A percentile compares a stretch with the other conserved stretches of the same genome.
These are phyloP conservation scores for Saccharum hybrid DNA, from an alignment of 202 grass and related monocot species.

Conservation along the genomic window DNA sequence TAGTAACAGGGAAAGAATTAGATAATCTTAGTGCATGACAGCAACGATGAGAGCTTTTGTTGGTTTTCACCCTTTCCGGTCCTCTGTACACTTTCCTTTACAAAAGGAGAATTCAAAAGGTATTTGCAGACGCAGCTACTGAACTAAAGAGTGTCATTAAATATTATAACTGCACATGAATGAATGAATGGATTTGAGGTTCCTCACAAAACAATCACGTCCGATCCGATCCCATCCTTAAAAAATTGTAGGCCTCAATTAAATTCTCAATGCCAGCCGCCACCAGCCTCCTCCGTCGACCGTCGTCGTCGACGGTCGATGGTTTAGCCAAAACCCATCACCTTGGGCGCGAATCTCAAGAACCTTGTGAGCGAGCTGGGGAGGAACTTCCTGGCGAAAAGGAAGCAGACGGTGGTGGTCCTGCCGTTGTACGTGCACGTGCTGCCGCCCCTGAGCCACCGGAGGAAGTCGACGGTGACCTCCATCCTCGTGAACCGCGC, in stretches of 20 bases:
- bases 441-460: slow-evolving; percentile 54
- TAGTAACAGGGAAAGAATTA: background rate
- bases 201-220: background rate
- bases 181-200: background rate
- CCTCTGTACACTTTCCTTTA: background rate
- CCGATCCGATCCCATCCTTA: background rate
- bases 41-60: background rate
- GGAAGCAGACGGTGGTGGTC: slow-evolving; percentile 57
- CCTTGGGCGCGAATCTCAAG: slow-evolving; percentile 74
- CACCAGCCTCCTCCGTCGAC: background rate
- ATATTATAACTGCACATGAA: background rate
- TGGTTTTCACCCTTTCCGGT: background rate
- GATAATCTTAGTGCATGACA: background rate
- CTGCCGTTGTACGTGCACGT: slow-evolving; percentile 63
- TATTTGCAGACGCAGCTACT: background rate
- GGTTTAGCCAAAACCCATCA: slow-evolving; percentile 68
- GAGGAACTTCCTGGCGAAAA: slow-evolving; percentile 77
- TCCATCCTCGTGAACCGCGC: slow-evolving; percentile 56
- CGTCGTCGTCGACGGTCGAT: background rate
- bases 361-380: slow-evolving; percentile 73
- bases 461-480: slow-evolving; percentile 64
- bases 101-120: background rate
- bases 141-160: background rate
- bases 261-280: background rate
- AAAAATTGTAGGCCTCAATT: background rate